Evolutionary conservation across 1,284 basidiomycete species (phyloP), one percentile per base, ranked within the genome.

Genomic region (Apiotrichum porosum): DNA sequence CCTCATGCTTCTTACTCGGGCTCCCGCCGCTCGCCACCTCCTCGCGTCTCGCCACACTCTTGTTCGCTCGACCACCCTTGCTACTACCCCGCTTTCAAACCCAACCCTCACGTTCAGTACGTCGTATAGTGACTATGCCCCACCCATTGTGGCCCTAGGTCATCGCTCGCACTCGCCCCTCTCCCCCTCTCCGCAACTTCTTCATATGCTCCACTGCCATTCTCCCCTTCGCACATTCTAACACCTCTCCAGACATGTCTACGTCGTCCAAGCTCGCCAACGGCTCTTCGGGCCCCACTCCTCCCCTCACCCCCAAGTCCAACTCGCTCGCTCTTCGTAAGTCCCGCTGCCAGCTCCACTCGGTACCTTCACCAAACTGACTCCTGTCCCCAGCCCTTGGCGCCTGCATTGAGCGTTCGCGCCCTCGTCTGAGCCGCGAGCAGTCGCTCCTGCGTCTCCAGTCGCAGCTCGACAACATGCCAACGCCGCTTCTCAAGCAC

Each of bases 371-470:
- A n/a, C n/a, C n/a, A n/a, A n/a, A n/a, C 40, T 42, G 26, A 43
- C 33, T 3, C 32, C 26, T 6, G 8, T 28, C 26, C 21, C 6
- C 13, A 18, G 49, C 49, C 23, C 43, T 52, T 22, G 53, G 53
- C 33, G 36, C 37, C 13, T 43, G 44, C 17, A 37, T 43, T 26
- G 17, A 15, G 6, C 47, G 36, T 30, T 30, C 44, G 2, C 44
- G 53, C 41, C 53, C 53, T 14, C 21, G 34, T 19, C 22, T 49
- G 22, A 31, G 23, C 22, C 43, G 53, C 36, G 53, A 59, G 42
- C 70, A 72, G 52, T 57, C 63, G 47, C 62, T 72, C 33, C 61
- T 65, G 19, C 60, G 70, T 24, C 64, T 69, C 44, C 59, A 68
- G 50, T 47, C 58, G 33, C 63, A 66, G 51, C 64, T 72, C 37